Evolutionary conservation across 495 filamentous ascomycete species (phyloP), one percentile per base, ranked within the genome.

Genomic region (Penicillium angulare): DNA sequence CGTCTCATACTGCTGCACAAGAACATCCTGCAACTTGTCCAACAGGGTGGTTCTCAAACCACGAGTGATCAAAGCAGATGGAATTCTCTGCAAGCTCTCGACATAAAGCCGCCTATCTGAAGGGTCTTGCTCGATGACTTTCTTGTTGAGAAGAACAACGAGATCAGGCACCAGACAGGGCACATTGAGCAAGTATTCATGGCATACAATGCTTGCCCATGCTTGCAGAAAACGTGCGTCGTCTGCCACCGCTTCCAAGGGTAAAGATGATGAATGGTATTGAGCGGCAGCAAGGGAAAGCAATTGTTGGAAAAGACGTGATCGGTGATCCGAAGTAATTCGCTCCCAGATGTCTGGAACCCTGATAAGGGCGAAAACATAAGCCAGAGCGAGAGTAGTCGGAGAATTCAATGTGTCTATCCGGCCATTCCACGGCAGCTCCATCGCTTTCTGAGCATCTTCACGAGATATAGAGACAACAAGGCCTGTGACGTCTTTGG

Each of bases 151-250:
- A 3, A 76, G 56, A 33, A 54, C 48, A 17, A 64, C 57, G 24
- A 77, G 27, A 44, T 74, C 72, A 16, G 54, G 49, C 8, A 67
- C 66, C 43, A 77, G 59, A 9, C 43, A 51, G 10, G 71, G 71
- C 3, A 64, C 58, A 23, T 62, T 67, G 27, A 73, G 64, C 31
- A 77, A 63, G 45, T 77, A 77, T 34, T 77, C 74, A 34, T 75
- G 68, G 23, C 69, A 75, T 3, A 72, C 64, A 15, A 77, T 49
- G 45, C 66, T 67, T n/a, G 65, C 58, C 74, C 74, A 77, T 7
- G 65, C 64, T 43, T 75, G 71, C 22, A 73, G 53, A 51, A 73
- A 72, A 22, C 60, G 62, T 20, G 68, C 64, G 39, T 65, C 56
- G 22, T 60, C 49, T 1, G 64, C 51, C 20, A 55, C 51, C 10